phyloP scores from a whole-genome alignment of 768 basidiomycete genomes.

The Galerina marginata region DNA sequence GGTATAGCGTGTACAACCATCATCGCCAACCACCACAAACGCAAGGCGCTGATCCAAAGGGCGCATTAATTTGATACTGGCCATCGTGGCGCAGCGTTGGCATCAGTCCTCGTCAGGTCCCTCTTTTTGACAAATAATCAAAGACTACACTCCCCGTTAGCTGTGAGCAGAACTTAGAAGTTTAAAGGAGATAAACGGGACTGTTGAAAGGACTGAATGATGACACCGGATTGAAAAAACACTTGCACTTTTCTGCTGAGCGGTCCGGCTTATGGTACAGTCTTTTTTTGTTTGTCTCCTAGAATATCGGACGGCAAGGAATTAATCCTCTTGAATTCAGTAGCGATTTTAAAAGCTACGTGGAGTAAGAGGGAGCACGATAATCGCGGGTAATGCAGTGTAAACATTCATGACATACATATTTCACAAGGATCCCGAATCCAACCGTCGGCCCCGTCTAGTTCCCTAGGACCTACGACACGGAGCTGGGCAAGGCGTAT shows the following conservation, averaged over 20 bases:
- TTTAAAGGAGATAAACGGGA: background rate
- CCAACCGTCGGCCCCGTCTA: background rate
- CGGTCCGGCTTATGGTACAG: background rate
- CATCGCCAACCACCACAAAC: too few relatives aligned
- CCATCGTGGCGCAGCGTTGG: background rate
- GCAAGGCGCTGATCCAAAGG: too few relatives aligned
- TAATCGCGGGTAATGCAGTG: background rate
- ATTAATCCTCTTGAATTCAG: background rate
- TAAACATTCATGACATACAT: background rate
- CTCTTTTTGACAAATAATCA: background rate
- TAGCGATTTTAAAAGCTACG: background rate
- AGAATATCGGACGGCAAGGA: background rate
- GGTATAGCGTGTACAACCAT: too few relatives aligned
- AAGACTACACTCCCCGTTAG: background rate
- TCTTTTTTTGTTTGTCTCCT: background rate
- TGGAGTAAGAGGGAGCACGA: background rate
- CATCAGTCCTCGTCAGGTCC: background rate
- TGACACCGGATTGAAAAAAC: constrained; percentile 1
- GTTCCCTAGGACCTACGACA: background rate
- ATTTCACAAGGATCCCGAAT: background rate
- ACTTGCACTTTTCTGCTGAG: background rate
- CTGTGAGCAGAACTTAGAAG: background rate
- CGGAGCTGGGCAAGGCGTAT: background rate
- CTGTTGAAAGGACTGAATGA: background rate
- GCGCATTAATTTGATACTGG: too few relatives aligned